Percentiles rank a stretch among this genome's conserved stretches.
Evolutionary conservation across 768 basidiomycete genomes (phyloP).

Genomic region (Lactarius trivialis): DNA sequence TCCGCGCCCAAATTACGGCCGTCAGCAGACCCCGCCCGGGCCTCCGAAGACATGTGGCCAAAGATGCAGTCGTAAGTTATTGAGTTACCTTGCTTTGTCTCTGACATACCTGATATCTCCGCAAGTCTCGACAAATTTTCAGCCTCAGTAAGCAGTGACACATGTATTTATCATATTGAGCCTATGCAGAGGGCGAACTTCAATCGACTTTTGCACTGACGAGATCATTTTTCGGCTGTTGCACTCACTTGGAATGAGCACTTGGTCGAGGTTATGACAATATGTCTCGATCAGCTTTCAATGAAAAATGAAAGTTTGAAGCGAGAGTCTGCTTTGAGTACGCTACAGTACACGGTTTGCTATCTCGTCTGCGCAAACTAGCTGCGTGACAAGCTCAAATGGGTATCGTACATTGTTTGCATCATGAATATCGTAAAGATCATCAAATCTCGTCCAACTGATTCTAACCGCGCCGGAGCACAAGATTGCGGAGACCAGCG

Average conservation of each 20-base stretch:
- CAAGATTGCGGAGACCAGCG: constrained; percentile 14
- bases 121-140: not conserved
- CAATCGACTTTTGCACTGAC: not conserved
- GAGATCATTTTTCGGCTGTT: not conserved
- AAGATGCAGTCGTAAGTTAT: not conserved
- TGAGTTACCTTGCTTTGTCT: not conserved
- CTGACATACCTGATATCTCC: not conserved
- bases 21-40: not conserved
- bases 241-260: too few species aligned
- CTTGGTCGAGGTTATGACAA: not conserved
- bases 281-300: not conserved
- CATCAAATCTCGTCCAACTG: not conserved
- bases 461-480: constrained; percentile 7
- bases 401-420: constrained; percentile 2
- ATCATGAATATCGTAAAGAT: not conserved
- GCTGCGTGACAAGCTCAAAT: not conserved
- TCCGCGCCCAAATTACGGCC: not conserved
- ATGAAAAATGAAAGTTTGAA: not conserved
- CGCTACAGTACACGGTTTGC: not conserved
- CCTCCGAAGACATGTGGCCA: not conserved
- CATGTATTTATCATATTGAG: not conserved
- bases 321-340: not conserved
- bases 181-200: not conserved
- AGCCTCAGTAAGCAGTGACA: not conserved
- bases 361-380: not conserved